Conservation (phyloP, 768 basidiomycete genomes). For the Nidula microcarpa region DNA sequence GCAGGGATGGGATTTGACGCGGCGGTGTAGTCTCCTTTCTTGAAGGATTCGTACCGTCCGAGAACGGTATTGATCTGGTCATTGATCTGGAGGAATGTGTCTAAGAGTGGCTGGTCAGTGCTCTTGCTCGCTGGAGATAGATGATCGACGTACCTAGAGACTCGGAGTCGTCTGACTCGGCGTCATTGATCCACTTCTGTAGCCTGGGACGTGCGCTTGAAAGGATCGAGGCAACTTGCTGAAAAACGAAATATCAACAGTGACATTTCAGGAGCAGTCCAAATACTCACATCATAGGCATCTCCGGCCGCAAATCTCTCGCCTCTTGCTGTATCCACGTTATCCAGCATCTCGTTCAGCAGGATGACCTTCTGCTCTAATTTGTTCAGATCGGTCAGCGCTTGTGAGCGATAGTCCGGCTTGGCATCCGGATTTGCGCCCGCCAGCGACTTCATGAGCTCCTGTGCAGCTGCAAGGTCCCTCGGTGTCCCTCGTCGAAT, state of each 20-base stretch:
- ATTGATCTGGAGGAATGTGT: constrained; percentile 93
- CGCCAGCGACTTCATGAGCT: constrained; percentile 93
- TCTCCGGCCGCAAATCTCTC: constrained; percentile 88
- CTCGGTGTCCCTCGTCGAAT: constrained; percentile 94
- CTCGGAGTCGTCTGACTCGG: constrained; percentile 84
- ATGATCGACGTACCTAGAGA: constrained; percentile 62
- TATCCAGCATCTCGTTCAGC: constrained; percentile 97
- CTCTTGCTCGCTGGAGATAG: neutral
- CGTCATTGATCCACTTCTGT: constrained; percentile 97
- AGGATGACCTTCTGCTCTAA: constrained; percentile 93
- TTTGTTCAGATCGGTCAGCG: constrained; percentile 87
- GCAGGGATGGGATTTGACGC: constrained; percentile 68
- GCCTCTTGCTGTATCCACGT: constrained; percentile 66
- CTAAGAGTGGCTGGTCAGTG: constrained; percentile 29
- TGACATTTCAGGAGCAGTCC: neutral
- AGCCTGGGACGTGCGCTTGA: constrained; percentile 85
- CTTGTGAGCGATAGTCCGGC: constrained; percentile 90
- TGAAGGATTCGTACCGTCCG: constrained; percentile 88
- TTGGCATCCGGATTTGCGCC: constrained; percentile 95
- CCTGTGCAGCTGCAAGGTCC: constrained; percentile 93
- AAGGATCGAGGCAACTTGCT: constrained; percentile 91
- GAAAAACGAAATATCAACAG: constrained; percentile 4
- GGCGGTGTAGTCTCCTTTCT: constrained; percentile 79
- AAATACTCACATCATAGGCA: constrained; percentile 76
- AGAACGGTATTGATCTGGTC: constrained; percentile 96